A percentile compares a stretch with the other conserved stretches of the same genome.
Evolutionary conservation across 306 rosid genomes (phyloP).

Genomic region (Ormosia semicastrata): DNA sequence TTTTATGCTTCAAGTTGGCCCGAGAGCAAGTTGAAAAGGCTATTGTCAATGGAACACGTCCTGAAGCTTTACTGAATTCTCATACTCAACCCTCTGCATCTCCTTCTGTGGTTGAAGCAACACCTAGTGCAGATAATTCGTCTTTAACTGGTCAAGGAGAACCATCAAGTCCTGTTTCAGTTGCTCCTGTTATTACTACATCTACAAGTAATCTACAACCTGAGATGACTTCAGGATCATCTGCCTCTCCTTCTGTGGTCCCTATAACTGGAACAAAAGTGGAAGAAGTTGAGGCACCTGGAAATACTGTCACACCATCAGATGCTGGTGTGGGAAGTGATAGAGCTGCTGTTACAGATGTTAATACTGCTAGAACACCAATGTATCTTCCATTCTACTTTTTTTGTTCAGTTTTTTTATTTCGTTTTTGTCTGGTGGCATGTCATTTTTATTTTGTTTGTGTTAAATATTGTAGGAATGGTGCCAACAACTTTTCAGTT

Average conservation of each 20-base stretch:
- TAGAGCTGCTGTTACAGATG: constrained; percentile 38
- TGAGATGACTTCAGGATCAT: constrained; percentile 46
- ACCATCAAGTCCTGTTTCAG: constrained; percentile 64
- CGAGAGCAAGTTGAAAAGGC: constrained; percentile 70
- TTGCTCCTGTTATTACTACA: constrained; percentile 54
- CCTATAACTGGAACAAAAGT: constrained; percentile 39
- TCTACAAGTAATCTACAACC: constrained; percentile 40
- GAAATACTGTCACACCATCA: constrained; percentile 38
- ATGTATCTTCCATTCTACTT: constrained; percentile 47
- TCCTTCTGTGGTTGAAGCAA: constrained; percentile 46
- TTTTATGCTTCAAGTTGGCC: constrained; percentile 62
- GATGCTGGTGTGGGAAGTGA: constrained; percentile 40
- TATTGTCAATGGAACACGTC: constrained; percentile 46
- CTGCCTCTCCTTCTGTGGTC: constrained; percentile 53
- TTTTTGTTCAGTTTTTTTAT: constrained; percentile 11
- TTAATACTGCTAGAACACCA: constrained; percentile 40
- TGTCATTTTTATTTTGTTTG: constrained; percentile 5
- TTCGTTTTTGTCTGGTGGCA: background rate
- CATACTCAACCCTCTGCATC: constrained; percentile 46
- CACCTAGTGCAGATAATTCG: constrained; percentile 43
- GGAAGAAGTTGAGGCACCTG: constrained; percentile 49
- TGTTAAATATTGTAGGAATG: constrained; percentile 49
- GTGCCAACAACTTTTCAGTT: constrained; percentile 32
- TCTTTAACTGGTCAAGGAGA: constrained; percentile 49
- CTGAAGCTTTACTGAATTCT: constrained; percentile 32